phyloP scores from a whole-genome alignment of 192 early-diverging fungal species.

The Tieghemiomyces parasiticus region DNA sequence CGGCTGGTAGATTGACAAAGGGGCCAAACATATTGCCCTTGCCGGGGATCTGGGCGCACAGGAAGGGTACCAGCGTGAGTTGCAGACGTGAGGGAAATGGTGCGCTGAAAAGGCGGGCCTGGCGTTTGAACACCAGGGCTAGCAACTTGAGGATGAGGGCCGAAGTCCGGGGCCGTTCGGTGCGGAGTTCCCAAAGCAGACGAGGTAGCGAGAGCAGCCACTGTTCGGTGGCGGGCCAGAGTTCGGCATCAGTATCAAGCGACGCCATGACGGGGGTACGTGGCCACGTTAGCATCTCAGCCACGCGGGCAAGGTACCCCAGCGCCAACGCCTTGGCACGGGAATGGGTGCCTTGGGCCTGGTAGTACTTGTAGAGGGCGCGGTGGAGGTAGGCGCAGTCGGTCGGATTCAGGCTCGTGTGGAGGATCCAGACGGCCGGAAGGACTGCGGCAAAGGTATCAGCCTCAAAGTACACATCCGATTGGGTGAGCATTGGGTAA shows the following conservation, averaged over 20 bases:
- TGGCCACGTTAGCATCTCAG: neutral
- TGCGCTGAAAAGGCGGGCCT: neutral
- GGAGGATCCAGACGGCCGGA: conserved; percentile 3
- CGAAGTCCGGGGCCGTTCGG: neutral
- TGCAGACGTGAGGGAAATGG: neutral
- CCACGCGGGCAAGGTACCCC: neutral
- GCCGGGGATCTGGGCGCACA: conserved; percentile 1
- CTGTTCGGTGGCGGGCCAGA: neutral
- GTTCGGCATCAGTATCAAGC: neutral
- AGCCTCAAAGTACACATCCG: neutral
- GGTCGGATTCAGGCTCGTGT: neutral
- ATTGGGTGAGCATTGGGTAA: too few relatives aligned
- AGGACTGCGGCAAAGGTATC: neutral
- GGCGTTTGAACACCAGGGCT: neutral
- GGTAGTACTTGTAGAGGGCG: neutral
- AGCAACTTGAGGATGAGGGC: neutral
- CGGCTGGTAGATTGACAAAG: neutral
- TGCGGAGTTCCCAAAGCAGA: conserved; percentile 8
- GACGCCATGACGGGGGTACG: neutral
- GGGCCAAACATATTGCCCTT: conserved; percentile 12
- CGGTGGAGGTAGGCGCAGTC: neutral
- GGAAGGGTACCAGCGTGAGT: conserved; percentile 10
- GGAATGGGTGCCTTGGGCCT: neutral
- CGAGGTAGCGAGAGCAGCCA: conserved; percentile 9
- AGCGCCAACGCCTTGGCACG: neutral